phyloP scores from a whole-genome alignment of 2,329 filamentous ascomycete species.

The Phyllosticta citriasiana region DNA sequence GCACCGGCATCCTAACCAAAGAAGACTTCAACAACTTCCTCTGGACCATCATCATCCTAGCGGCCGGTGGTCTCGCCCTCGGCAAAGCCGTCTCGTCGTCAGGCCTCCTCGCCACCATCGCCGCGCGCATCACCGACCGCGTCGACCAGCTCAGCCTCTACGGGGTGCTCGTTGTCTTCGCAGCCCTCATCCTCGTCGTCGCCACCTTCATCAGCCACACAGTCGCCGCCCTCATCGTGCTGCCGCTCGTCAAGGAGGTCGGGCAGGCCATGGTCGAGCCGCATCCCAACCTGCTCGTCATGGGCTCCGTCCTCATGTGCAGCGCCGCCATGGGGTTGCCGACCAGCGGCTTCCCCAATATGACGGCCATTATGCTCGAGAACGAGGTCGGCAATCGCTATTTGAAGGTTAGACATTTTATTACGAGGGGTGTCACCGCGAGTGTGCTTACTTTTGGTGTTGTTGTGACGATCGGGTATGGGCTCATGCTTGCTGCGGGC shows the following conservation, averaged over 20 bases:
- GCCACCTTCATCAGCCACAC: slow-evolving; percentile 98
- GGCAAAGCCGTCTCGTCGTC: slow-evolving; percentile 93
- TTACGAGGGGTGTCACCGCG: slow-evolving; percentile 82
- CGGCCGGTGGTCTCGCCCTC: slow-evolving; percentile 81
- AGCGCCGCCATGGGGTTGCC: slow-evolving; percentile 95
- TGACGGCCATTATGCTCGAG: slow-evolving; percentile 99
- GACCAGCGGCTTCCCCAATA: slow-evolving; percentile 95
- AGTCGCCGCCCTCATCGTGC: slow-evolving; percentile 86
- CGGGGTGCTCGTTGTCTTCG: slow-evolving; percentile 70
- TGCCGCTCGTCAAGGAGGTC: slow-evolving; percentile 81
- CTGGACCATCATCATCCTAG: slow-evolving; percentile 99
- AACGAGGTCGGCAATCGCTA: slow-evolving; percentile 83
- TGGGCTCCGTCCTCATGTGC: slow-evolving; percentile 93
- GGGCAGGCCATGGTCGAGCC: slow-evolving; percentile 78
- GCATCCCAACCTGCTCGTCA: slow-evolving; percentile 88
- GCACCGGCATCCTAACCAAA: slow-evolving; percentile 90
- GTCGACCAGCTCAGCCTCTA: slow-evolving; percentile 79
- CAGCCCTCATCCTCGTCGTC: slow-evolving; percentile 73
- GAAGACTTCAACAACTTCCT: slow-evolving; percentile 99
- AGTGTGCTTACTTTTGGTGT: slow-evolving; percentile 73
- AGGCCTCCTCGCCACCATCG: slow-evolving; percentile 81
- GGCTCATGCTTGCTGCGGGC: slow-evolving; percentile 68
- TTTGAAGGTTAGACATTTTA: slow-evolving; percentile 84
- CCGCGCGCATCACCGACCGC: slow-evolving; percentile 59
- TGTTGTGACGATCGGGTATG: slow-evolving; percentile 82